Base-by-base conservation (phyloP, 108 stramenopile species). In the Fragilaria crotonensis region DNA sequence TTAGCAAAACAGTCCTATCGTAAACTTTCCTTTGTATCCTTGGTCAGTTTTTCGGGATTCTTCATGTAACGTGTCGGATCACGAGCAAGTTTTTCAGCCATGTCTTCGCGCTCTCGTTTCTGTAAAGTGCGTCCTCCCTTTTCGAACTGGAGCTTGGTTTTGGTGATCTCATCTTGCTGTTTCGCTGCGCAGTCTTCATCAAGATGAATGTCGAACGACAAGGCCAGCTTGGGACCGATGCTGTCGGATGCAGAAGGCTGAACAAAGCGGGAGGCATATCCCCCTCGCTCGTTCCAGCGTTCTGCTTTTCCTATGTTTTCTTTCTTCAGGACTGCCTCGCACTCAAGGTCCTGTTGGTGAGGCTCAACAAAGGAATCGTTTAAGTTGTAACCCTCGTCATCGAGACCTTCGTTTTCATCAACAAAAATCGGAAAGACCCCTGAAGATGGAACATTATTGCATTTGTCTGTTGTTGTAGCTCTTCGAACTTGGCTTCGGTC, bases 251-350 rank as follows among this genome's bases (percentile, higher is more conserved):
- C 33, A 3, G 69, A 41, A 32, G 71, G 48, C n/a, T n/a, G 51
- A 3, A 22, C 25, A 51, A 25, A 57, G 45, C 2, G 65, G 64
- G 41, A 72, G 52, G 5, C 61, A 1, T 84, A 56, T 30, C 86
- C 86, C 33, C 86, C 90, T 7, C 85, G 73, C 57, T 85, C 78
- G 59, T 91, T 87, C 90, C 90, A 91, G 44, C 62, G 62, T 58
- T 87, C 84, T 45, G 84, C 71, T 22, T 65, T 57, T 46, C 68
- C 23, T 0, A 60, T 81, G 48, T 91, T 91, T 59, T 91, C 90
- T 54, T 91, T 91, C 14, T 53, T 63, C 2, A 77, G 74, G 33
- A 87, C 90, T 7, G 67, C 62, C 26, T 85, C 79, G 48, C 57
- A 64, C 45, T 68, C 78, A 46, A 46, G 2, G 45, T 46, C 22